phyloP scores from a whole-genome alignment of 2,329 filamentous ascomycete species.

The Arthroderma sp. region DNA sequence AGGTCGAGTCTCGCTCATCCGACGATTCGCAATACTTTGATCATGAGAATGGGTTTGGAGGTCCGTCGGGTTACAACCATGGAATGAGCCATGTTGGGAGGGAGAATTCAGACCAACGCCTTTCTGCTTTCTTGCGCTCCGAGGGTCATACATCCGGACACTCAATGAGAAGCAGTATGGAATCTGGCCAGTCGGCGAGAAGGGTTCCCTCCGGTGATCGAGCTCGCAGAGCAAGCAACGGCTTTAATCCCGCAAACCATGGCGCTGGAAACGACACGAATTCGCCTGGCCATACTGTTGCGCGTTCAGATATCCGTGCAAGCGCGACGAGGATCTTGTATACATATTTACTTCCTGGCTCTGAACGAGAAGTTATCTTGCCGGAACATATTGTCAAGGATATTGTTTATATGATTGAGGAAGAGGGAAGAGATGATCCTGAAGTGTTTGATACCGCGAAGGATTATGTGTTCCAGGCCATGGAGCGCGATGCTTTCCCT shows the following conservation, averaged over 20 bases:
- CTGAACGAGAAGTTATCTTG: constrained; percentile 89
- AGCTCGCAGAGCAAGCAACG: constrained; percentile 43
- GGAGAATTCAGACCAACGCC: constrained; percentile 70
- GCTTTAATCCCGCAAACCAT: constrained; percentile 46
- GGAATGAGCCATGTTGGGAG: constrained; percentile 40
- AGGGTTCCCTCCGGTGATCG: constrained; percentile 32
- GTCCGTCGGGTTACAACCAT: background rate
- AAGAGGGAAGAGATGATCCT: constrained; percentile 82
- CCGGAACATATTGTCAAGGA: constrained; percentile 75
- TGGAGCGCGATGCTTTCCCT: constrained; percentile 98
- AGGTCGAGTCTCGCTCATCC: constrained; percentile 54
- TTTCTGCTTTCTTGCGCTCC: constrained; percentile 74
- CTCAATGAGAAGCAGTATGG: constrained; percentile 42
- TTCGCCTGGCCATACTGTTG: constrained; percentile 70
- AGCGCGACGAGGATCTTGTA: constrained; percentile 99
- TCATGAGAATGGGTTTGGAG: background rate
- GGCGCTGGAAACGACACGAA: constrained; percentile 52
- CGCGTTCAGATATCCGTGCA: constrained; percentile 77
- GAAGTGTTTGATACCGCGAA: constrained; percentile 96
- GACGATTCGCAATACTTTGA: constrained; percentile 2
- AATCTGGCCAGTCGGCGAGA: constrained; percentile 32
- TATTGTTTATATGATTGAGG: constrained; percentile 78
- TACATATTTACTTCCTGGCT: constrained; percentile 86
- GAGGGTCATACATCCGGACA: constrained; percentile 35
- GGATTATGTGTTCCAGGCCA: constrained; percentile 98